Base-by-base conservation (phyloP, 208 protist species). In the Acanthamoeba triangularis region DNA sequence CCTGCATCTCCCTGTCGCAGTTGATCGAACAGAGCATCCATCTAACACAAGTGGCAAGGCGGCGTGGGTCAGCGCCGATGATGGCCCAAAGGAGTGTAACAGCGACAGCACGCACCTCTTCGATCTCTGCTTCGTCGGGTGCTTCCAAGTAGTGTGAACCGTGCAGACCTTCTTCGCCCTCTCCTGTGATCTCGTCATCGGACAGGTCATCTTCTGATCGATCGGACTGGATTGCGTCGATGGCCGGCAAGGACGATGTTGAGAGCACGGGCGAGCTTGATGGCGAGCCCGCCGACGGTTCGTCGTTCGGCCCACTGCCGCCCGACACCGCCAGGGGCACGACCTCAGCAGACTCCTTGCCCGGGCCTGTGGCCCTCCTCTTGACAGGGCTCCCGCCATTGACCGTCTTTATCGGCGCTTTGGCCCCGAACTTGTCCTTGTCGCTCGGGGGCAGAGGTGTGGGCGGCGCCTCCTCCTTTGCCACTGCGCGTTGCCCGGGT, bases 21-120 rank as follows among this genome's bases (percentile, higher is more conserved):
- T 30, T 91, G 85, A 72, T 91, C 85, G 41, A 91, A 91, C 56
- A 91, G 41, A 11, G 85, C 49, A 30, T 91, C 85, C 56, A 91
- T 63, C 85, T 91, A 35, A 88, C 74, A 54, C 6, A 65, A 23
- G 11, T 18, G 28, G 1, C 44, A 90, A 90, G 18, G 7, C 28
- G 33, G 20, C 20, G 1, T 18, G 13, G 1, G 33, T 18, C 13
- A 85, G 37, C 41, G 37, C 6, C 23, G 14, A 85, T 18, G 37
- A 54, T 41, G 30, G 37, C 18, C 23, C 14, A 28, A 84, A 84
- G 35, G 30, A 47, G 72, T 33, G 28, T 33, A 35, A 16, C 18
- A 28, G 14, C 20, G 54, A 25, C 54, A 25, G 14, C 18, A 1
- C 28, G 35, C 20, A 85, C 78, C 78, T 85, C 78, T 59, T 85